A percentile compares a stretch with the other conserved stretches of the same genome.
Evolutionary conservation across 441 rosid genomes (phyloP).

Genomic region (Erodium chrysanthum): DNA sequence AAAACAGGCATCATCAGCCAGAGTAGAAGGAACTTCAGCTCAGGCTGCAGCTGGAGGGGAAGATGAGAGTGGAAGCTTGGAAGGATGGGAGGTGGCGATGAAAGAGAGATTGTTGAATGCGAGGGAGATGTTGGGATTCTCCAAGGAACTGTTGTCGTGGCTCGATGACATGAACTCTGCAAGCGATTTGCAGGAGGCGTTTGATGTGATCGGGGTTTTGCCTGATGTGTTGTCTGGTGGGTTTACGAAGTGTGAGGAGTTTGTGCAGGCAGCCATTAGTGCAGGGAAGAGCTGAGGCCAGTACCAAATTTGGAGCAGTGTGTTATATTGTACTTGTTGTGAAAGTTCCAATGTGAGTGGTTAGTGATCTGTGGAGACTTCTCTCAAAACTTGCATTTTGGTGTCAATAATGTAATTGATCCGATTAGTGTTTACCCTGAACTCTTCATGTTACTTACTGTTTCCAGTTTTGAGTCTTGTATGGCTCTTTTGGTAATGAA

Average conservation of each 20-base stretch:
- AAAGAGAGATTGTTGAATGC: slow-evolving; percentile 65
- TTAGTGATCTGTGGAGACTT: not conserved
- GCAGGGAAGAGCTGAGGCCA: slow-evolving; percentile 47
- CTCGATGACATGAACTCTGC: slow-evolving; percentile 78
- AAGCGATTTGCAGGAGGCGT: slow-evolving; percentile 79
- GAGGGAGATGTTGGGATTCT: slow-evolving; percentile 80
- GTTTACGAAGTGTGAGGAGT: slow-evolving; percentile 55
- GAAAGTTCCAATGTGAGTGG: not conserved
- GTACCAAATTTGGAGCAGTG: slow-evolving; percentile 19
- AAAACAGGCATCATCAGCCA: slow-evolving; percentile 29
- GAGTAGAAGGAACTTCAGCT: slow-evolving; percentile 40
- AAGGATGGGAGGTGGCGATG: slow-evolving; percentile 84
- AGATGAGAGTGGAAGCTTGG: slow-evolving; percentile 43
- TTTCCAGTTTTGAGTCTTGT: not conserved
- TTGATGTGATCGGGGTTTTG: slow-evolving; percentile 72
- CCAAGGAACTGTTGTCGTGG: slow-evolving; percentile 83
- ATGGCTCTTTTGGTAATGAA: slow-evolving; percentile 9
- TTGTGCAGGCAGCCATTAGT: slow-evolving; percentile 61
- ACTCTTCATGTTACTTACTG: no score
- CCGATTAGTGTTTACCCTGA: not conserved
- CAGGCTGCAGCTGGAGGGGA: slow-evolving; percentile 29
- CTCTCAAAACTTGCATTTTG: not conserved
- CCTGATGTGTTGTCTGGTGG: slow-evolving; percentile 78
- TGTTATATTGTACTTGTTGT: slow-evolving; percentile 4
- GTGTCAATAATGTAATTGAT: slow-evolving; percentile 1